Evolutionary conservation across 1,284 basidiomycete genomes (phyloP).

Genomic region (Athelia psychrophila): DNA sequence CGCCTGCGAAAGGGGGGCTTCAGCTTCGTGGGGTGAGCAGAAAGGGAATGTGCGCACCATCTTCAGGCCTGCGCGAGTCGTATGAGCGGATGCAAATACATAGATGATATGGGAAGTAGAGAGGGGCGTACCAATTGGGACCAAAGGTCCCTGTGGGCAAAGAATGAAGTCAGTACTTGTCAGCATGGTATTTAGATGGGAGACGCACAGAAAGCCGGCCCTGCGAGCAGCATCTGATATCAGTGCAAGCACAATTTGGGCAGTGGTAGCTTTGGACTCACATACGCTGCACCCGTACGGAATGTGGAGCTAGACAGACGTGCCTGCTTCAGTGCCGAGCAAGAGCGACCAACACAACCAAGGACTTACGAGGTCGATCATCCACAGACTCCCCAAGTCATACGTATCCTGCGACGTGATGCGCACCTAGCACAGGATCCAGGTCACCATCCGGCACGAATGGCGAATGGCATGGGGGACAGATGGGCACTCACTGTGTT

Average conservation of each 20-base stretch:
- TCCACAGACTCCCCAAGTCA: conserved; percentile 52
- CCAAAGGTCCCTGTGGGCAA: neutral
- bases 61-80: neutral
- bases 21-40: neutral
- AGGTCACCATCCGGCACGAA: no score
- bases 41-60: neutral
- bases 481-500: conserved; percentile 43
- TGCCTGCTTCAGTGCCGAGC: neutral
- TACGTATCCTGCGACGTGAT: conserved; percentile 48
- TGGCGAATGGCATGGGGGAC: no score
- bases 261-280: neutral
- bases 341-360: no score
- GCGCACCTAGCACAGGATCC: conserved; percentile 36
- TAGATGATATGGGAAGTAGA: neutral
- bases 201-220: conserved; percentile 1
- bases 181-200: no score
- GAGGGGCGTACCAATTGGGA: neutral
- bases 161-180: no score
- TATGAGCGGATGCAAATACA: no score
- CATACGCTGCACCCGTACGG: neutral
- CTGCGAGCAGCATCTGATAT: neutral
- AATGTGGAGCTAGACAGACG: neutral
- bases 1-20: neutral
- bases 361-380: conserved; percentile 59
- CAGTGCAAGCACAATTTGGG: neutral